Evolutionary conservation across 768 basidiomycete genomes (phyloP).

Genomic region (Pleurotus citrinopileatus): DNA sequence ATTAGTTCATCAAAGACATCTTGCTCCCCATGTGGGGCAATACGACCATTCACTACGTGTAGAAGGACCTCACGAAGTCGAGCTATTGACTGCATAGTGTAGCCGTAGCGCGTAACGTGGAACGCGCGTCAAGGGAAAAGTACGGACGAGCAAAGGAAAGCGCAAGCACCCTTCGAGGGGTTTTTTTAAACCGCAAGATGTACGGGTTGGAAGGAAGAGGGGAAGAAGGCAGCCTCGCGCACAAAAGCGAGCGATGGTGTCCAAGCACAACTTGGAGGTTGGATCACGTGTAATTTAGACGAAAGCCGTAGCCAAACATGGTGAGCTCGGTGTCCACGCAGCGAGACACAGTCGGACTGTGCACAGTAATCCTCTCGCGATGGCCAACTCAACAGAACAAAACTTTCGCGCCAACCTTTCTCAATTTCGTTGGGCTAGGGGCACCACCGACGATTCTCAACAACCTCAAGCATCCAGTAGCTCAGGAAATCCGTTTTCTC

Average conservation of each 20-base stretch:
- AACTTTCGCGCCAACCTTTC: slow-evolving; percentile 72
- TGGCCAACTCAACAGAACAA: slow-evolving; percentile 47
- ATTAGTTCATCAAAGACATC: slow-evolving; percentile 75
- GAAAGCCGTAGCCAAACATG: no score
- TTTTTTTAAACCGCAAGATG: no score
- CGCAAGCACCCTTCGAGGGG: no score
- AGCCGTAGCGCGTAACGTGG: no score
- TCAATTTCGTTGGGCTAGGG: slow-evolving; percentile 85
- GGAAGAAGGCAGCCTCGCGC: no score
- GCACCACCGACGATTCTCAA: slow-evolving; percentile 69
- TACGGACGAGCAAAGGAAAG: no score
- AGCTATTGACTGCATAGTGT: slow-evolving; percentile 62
- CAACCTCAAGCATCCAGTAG: slow-evolving; percentile 31
- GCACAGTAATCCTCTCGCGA: background rate
- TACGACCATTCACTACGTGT: slow-evolving; percentile 42
- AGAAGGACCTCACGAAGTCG: slow-evolving; percentile 53
- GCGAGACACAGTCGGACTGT: background rate
- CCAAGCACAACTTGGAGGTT: no score
- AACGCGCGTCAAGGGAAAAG: no score
- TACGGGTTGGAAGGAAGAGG: no score
- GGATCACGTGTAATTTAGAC: no score
- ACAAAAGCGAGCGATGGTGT: no score
- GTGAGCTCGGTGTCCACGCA: no score
- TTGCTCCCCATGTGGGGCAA: slow-evolving; percentile 55
- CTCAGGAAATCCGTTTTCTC: slow-evolving; percentile 68